Percentiles rank a stretch among this genome's conserved stretches.
Evolutionary conservation across 208 protist species (phyloP).

Genomic region (Leishmania major): DNA sequence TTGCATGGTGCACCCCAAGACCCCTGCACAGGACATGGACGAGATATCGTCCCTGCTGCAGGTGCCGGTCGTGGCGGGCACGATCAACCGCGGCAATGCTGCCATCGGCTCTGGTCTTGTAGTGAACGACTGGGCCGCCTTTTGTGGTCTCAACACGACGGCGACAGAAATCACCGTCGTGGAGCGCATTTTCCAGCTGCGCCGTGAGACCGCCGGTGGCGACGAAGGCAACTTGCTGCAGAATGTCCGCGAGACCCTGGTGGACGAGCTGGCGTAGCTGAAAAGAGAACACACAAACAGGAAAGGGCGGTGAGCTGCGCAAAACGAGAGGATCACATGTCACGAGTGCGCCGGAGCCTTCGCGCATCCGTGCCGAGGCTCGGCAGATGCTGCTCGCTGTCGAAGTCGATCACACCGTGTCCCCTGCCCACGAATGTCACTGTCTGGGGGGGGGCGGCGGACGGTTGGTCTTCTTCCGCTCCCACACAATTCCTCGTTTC

Average conservation of each 20-base stretch:
- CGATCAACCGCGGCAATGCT: constrained; percentile 98
- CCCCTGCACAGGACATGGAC: constrained; percentile 97
- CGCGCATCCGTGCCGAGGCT: background rate
- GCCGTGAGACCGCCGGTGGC: constrained; percentile 53
- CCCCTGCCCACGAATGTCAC: background rate
- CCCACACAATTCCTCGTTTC: background rate
- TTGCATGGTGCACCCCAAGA: constrained; percentile 97
- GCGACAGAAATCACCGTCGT: constrained; percentile 99
- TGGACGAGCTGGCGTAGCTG: constrained; percentile 87
- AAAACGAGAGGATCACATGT: background rate
- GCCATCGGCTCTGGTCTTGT: constrained; percentile 95
- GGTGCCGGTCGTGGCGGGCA: constrained; percentile 99
- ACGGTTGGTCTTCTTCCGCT: background rate
- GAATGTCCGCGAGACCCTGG: constrained; percentile 84
- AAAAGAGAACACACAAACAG: background rate
- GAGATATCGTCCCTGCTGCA: constrained; percentile 98
- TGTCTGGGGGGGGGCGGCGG: background rate
- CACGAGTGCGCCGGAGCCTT: background rate
- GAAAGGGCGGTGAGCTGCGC: background rate
- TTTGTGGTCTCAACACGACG: constrained; percentile 99
- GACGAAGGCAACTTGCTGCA: constrained; percentile 83
- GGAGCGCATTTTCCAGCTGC: constrained; percentile 99
- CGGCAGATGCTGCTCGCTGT: background rate
- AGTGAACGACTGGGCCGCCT: constrained; percentile 99
- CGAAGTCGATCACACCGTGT: background rate